Base-by-base conservation (phyloP, 2,329 filamentous ascomycete genomes). In the Immersiporthe knoxdaviesiana region DNA sequence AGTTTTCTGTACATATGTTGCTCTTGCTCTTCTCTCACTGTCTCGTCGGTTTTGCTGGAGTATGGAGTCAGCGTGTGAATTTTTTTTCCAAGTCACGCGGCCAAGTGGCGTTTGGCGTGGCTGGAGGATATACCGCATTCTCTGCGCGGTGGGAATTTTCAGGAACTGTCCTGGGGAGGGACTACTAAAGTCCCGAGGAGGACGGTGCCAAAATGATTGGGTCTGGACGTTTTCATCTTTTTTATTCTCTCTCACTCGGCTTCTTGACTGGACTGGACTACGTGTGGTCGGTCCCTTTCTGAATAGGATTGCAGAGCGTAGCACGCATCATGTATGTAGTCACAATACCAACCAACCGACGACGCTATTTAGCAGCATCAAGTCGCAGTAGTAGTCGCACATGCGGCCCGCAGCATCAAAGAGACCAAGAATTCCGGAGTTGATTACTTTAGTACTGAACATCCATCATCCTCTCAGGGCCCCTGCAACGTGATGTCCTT, bases 31-130 rank as follows among this genome's bases (percentile, higher is more conserved):
- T 39, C 37, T 8, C 35, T 35, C 35, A 3, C 7, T 41, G 52
- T 60, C 30, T 4, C 8, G 35, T 35, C 35, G 35, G 50, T 24
- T 72, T 66, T 50, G n/a, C 18, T 32, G 58, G 52, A 24, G 32
- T 64, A 18, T 52, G 63, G 62, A 41, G 35, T 54, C 50, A 27
- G 59, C 32, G 63, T 61, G 65, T 65, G 66, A 27, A 65, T 58
- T 50, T 70, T 41, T 37, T 37, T 50, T n/a, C n/a, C n/a, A 8
- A 63, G 27, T 41, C 68, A 68, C 63, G 60, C 59, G 66, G 70
- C 68, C 66, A 70, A 65, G 66, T 62, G 70, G 70, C 70, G 68
- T 72, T 72, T n/a, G 64, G 70, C 68, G 70, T 70, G 68, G 61
- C 54, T 35, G 44, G 62, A 63, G 58, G 63, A 63, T 54, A 71